Evolutionary conservation across 768 basidiomycete species (phyloP).

Genomic region (Candolleomyces efflorescens): DNA sequence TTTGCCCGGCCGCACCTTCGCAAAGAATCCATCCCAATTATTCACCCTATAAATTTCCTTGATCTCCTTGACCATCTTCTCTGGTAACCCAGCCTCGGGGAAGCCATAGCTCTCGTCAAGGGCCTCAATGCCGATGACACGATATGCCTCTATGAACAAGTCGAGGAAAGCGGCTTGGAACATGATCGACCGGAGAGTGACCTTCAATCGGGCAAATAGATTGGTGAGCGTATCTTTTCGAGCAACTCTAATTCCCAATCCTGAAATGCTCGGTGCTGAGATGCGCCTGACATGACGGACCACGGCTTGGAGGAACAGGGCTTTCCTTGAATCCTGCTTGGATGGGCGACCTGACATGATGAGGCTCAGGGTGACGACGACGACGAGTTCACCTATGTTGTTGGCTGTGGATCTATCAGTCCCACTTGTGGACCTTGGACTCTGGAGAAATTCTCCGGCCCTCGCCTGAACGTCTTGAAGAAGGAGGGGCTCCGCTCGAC

Average conservation of each 20-base stretch:
- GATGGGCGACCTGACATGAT: no score
- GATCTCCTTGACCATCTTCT: conserved; percentile 37
- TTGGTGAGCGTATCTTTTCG: conserved; percentile 35
- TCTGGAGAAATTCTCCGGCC: conserved; percentile 26
- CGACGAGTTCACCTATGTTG: no score
- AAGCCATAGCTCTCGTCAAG: conserved; percentile 43
- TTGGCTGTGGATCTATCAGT: no score
- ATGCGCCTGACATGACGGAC: no score
- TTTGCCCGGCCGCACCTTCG: conserved; percentile 27
- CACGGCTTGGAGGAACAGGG: no score
- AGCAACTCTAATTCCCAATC: no score
- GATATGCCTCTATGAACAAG: conserved; percentile 35
- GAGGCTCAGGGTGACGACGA: no score
- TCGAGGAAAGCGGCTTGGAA: conserved; percentile 42
- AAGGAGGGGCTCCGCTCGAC: conserved; percentile 24
- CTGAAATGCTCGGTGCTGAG: no score
- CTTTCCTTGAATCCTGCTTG: no score
- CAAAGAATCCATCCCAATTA: conserved; percentile 38
- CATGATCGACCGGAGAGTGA: conserved; percentile 39
- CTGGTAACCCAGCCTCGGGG: conserved; percentile 33
- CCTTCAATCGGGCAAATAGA: conserved; percentile 33
- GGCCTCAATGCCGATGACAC: conserved; percentile 17
- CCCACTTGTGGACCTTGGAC: conserved; percentile 30
- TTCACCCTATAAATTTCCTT: conserved; percentile 39
- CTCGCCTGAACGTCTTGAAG: conserved; percentile 28